Base-by-base conservation (phyloP, 192 early-diverging fungal genomes). In the Gryganskiella cystojenkinii region DNA sequence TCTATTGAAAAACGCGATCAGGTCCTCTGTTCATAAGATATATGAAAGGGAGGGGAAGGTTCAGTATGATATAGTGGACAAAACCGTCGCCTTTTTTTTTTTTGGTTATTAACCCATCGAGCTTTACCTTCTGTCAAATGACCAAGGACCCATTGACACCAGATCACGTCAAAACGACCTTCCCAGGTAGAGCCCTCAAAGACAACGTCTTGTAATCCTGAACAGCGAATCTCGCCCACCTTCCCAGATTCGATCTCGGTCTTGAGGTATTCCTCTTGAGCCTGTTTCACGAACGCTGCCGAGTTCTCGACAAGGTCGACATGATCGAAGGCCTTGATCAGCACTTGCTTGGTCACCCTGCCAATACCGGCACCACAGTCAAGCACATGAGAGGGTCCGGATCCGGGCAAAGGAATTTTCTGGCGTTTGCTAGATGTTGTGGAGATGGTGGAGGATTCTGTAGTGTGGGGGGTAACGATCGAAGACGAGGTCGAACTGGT, bases 361-460 rank as follows among this genome's bases (percentile, higher is more conserved):
- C 97, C 96, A 60, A 99, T 99, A 3, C 97, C 97, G 0, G 97
- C 95, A 2, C 97, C 97, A 75, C 96, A 98, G 81, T 99, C 92
- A 42, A 89, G 89, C 3, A 84, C 83, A 81, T 74, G 68, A 0
- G 60, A 78, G 2, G 74, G 74, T 14, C 66, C 64, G 15, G 64
- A 61, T n/a, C 59, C 62, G 4, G 86, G 84, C 33, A 51, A 59
- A 10, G 28, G 70, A 28, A 59, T 65, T 22, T 62, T 70, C 7
- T 63, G 57, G 25, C 70, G 67, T 15, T 57, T 59, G 49, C 67
- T 40, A 2, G 73, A n/a, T 2, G 61, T 17, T 45, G 63, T 25
- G 56, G 58, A 20, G 69, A 57, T 40, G 25, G 31, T 67, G 60
- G 56, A 55, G 72, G 42, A 59, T 58, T 5, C n/a, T 58, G 50